Conservation (phyloP, 2,329 filamentous ascomycete species). For the Pseudopyricularia cyperi region DNA sequence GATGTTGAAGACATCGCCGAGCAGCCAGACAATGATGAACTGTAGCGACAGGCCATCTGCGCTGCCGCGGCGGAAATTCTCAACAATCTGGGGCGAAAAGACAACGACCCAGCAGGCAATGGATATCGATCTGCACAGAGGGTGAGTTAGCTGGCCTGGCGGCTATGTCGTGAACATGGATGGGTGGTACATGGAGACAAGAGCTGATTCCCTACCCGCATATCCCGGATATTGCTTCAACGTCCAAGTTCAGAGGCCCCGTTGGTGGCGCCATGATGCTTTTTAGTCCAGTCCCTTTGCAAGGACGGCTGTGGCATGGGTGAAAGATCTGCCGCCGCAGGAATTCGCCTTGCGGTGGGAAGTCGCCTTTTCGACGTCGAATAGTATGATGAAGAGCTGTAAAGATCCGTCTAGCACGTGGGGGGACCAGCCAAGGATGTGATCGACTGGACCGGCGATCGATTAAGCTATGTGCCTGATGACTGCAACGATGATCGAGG, state of each 20-base stretch:
- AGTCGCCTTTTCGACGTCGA: not conserved
- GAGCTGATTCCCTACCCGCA: slow-evolving; percentile 64
- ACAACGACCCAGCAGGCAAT: slow-evolving; percentile 98
- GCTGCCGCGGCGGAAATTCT: slow-evolving; percentile 12
- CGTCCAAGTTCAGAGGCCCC: slow-evolving; percentile 56
- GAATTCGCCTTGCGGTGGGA: too few relatives aligned
- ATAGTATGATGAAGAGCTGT: too few relatives aligned
- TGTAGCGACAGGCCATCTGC: slow-evolving; percentile 27
- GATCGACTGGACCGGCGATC: not conserved
- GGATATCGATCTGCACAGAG: slow-evolving; percentile 55
- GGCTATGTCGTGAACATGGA: too few relatives aligned
- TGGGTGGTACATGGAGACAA: too few relatives aligned
- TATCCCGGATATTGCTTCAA: slow-evolving; percentile 86
- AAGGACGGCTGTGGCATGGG: not conserved
- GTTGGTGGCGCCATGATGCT: slow-evolving; percentile 39
- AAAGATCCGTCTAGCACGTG: too few relatives aligned
- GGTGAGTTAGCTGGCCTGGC: slow-evolving; percentile 3
- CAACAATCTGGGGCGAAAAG: slow-evolving; percentile 81
- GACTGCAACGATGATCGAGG: not conserved
- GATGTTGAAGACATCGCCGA: slow-evolving; percentile 49
- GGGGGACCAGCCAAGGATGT: too few relatives aligned
- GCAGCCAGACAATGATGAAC: slow-evolving; percentile 86
- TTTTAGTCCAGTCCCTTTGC: not conserved
- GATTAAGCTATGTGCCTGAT: not conserved
- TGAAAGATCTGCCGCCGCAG: not conserved